Base-by-base conservation (phyloP, 2,329 filamentous ascomycete species). In the Verticillium isaacii region DNA sequence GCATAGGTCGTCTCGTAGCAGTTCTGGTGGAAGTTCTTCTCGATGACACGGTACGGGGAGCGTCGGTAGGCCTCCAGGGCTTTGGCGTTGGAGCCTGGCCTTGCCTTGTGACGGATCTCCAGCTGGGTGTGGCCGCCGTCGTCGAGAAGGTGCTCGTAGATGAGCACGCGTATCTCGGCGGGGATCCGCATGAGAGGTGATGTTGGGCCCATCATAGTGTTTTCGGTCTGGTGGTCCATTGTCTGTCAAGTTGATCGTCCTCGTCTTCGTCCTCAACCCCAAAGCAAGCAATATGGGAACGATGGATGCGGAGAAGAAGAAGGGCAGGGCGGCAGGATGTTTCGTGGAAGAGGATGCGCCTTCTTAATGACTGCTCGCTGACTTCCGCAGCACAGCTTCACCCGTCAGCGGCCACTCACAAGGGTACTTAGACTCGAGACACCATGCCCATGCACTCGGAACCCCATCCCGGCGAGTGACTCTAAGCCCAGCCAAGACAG, bases 1-100 rank as follows among this genome's bases (percentile, higher is more conserved):
- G 65, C 67, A 71, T 88, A 89, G 5, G 86, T 87, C 8, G 86
- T 87, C 60, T 80, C 70, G 64, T 72, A 77, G 61, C 76, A 77
- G 61, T 75, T 74, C 15, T 77, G 75, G 50, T 75, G 69, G 36
- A 80, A 69, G 14, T 74, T 72, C 7, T 72, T 71, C 58, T 78
- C 76, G 45, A 81, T 67, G 41, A 80, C 69, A 56, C 76, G 72
- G 66, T 82, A 83, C 5, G 67, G 66, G n/a, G 71, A 73, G 19
- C 79, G 74, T 14, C 65, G 64, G 34, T 66, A 57, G 1, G 56
- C 61, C 41, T 57, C 59, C 15, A 50, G 29, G 1, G 41, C 52
- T 12, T 65, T 63, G 37, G 29, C 14, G 14, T 32, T 36, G 23
- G 1, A 32, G 3, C 19, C 45, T 23, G n/a, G 45, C 54, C 29